A percentile compares a stretch with the other conserved stretches of the same genome.
phyloP scores from a whole-genome alignment of 2,329 filamentous ascomycete species.

The Thielaviopsis populi region DNA sequence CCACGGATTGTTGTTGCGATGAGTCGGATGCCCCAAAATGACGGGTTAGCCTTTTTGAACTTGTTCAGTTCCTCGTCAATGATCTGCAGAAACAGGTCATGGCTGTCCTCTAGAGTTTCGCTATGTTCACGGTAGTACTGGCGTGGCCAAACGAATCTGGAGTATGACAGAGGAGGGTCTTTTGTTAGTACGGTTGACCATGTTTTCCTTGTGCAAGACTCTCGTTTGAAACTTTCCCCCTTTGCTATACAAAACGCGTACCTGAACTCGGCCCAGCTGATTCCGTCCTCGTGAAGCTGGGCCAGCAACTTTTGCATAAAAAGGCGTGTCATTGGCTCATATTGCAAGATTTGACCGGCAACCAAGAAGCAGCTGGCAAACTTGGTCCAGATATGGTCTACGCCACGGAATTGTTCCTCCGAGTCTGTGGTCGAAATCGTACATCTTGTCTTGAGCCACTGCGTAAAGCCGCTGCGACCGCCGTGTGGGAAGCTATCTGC shows the following conservation, averaged over 20 bases:
- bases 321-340: slow-evolving; percentile 74
- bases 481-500: slow-evolving; percentile 62
- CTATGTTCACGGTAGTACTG: slow-evolving; percentile 51
- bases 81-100: slow-evolving; percentile 53
- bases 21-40: slow-evolving; percentile 71
- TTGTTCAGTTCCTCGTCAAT: slow-evolving; percentile 62
- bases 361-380: slow-evolving; percentile 63
- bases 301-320: slow-evolving; percentile 59
- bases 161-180: background rate
- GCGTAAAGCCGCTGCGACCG: slow-evolving; percentile 55
- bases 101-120: slow-evolving; percentile 52
- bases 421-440: slow-evolving; percentile 59
- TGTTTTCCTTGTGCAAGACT: background rate
- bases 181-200: background rate
- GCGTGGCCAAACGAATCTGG: slow-evolving; percentile 53
- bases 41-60: slow-evolving; percentile 55
- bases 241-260: slow-evolving; percentile 20
- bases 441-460: slow-evolving; percentile 61
- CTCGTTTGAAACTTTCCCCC: background rate
- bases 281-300: slow-evolving; percentile 62
- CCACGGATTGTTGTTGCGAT: slow-evolving; percentile 70
- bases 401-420: slow-evolving; percentile 64
- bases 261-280: slow-evolving; percentile 70
- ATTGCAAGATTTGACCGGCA: slow-evolving; percentile 61
- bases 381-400: slow-evolving; percentile 72